phyloP scores from a whole-genome alignment of 257 asterid genomes.

The Sherardia arvensis region DNA sequence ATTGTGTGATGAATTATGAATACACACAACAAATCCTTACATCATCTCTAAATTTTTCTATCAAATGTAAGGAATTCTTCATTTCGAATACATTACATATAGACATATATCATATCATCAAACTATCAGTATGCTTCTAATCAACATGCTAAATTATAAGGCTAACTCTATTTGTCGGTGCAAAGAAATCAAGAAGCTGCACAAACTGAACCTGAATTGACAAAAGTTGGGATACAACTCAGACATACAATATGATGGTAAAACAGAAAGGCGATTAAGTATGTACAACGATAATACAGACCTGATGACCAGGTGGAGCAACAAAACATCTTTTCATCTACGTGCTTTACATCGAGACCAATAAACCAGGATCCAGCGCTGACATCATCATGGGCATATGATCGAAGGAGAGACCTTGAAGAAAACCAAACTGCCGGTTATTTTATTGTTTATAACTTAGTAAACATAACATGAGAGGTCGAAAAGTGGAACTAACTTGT shows the following conservation, averaged over 20 bases:
- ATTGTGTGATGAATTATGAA: no score
- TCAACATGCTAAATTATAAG: not conserved
- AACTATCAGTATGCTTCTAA: not conserved
- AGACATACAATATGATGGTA: not conserved
- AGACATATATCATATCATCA: not conserved
- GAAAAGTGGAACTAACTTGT: constrained; percentile 38
- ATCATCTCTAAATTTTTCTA: not conserved
- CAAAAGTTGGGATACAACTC: not conserved
- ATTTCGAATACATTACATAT: not conserved
- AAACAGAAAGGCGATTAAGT: not conserved
- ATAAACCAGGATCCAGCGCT: constrained; percentile 91
- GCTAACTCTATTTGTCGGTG: not conserved
- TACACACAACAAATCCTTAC: no score
- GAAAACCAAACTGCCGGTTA: not conserved
- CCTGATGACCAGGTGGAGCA: constrained; percentile 86
- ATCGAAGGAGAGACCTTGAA: constrained; percentile 47
- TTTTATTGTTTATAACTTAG: not conserved
- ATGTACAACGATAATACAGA: constrained; percentile 11
- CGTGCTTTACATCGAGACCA: constrained; percentile 69
- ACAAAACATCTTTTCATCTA: constrained; percentile 83
- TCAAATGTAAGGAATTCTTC: not conserved
- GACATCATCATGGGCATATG: constrained; percentile 79
- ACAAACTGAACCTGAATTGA: constrained; percentile 21
- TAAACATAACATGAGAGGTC: not conserved
- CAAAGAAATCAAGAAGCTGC: constrained; percentile 15